Base-by-base conservation (phyloP, 768 basidiomycete species). In the Calocybe indica region DNA sequence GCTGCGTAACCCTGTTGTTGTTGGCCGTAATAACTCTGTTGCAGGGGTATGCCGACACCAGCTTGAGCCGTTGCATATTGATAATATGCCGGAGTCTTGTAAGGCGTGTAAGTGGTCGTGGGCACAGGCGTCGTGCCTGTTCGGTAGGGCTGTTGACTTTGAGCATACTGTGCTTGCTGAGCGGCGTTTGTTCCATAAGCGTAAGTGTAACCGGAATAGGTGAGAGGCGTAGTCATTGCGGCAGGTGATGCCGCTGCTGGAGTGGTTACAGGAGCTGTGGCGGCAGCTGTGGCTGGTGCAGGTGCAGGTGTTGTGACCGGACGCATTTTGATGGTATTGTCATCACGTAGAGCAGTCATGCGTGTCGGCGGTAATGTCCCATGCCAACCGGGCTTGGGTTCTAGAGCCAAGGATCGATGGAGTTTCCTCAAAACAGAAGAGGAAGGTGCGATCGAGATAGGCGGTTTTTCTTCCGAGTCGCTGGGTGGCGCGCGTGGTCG, bases 401-500 rank as follows among this genome's bases (percentile, higher is more conserved):
- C 71, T 22, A 76, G 59, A 1, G 83, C 85, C 2, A 92, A 69
- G 1, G 85, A 85, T 14, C 74, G 79, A 55, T 88, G 84, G 2
- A 92, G 72, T 56, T 76, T 82, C 53, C 76, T 84, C n/a, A 92
- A 74, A 47, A 80, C 64, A 28, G 79, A 66, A 6, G 83, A 63
- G 0, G 87, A 73, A 3, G 89, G 90, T 7, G 81, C 56, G 32
- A 92, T 68, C 1, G 82, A 71, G 5, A 77, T 70, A 22, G 68
- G 52, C 43, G 62, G 60, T 40, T 71, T 68, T 41, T 65, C 64
- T 13, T 53, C 55, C n/a, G 66, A 61, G 44, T 68, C 68, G 48
- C 85, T 75, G 32, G 88, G 84, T 13, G 65, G 61, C 38, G 68
- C 68, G 45, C 86, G 78, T 30, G 89, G 89, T 47, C 88, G 79